Base-by-base conservation (phyloP, 2,329 filamentous ascomycete species). In the Chaetomium sp. region DNA sequence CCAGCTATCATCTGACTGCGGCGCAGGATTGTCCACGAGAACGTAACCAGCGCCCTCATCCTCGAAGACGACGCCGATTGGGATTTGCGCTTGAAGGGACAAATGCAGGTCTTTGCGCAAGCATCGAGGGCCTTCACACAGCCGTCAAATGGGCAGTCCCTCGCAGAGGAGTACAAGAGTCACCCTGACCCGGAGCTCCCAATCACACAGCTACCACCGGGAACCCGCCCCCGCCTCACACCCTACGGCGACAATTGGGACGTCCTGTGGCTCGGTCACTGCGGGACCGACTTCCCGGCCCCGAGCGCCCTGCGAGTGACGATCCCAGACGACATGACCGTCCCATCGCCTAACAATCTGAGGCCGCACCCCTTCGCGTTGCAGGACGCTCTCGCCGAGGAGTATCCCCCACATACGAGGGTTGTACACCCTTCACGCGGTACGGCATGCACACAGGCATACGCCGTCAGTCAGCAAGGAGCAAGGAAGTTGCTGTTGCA, bases 11-110 rank as follows among this genome's bases (percentile, higher is more conserved):
- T 23, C 53, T 35, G 2, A 56, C 35, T 27, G 9, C 12, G 16
- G 27, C 25, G 8, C 42, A 78, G 75, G 16, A 74, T 85, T 13
- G 76, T 85, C 13, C 74, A 78, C n/a, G 72, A 78, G 12, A 78
- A 79, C 49, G 68, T 83, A 2, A 74, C 76, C 1, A 81, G 80
- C 1, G 83, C 81, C 0, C 73, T 86, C 1, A 81, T 86, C 31
- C 71, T 86, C 29, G 84, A 87, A 69, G 84, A 86, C 69, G 84
- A 86, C 63, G 78, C 80, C 23, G 84, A 87, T 73, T 87, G 84
- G 84, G 84, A 86, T 63, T 72, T 85, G 13, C 75, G 78, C 0
- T 71, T 86, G 27, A 81, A 81, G 35, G 59, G 73, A 0, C 84
- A 87, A 69, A 76, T 86, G 19, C 75, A 70, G 31, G 67, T 74